Base-by-base conservation (phyloP, 116 monocot species). In the Zostera marina region DNA sequence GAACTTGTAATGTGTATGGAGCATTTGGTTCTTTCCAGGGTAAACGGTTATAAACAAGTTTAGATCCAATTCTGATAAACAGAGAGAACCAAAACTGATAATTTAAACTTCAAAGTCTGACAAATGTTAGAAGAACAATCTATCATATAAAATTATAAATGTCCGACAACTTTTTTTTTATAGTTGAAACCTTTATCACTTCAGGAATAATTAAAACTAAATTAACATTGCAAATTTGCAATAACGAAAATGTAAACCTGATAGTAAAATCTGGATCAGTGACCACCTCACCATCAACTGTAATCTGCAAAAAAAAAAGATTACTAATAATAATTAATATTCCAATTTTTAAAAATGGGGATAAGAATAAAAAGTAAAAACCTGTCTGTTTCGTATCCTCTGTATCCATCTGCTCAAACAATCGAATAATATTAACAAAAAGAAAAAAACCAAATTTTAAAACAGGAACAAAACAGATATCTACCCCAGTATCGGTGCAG, bases 1-100 rank as follows among this genome's bases (percentile, higher is more conserved):
- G 80, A 67, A 96, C 82, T 54, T 89, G 69, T 0, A 96, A 60
- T 21, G 74, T 26, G 60, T 81, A 73, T 0, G 85, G 90, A 20
- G 76, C 75, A 68, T 60, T 11, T 3, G 83, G 79, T 56, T 98
- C 90, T 53, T 73, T 70, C 90, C 98, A 98, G 16, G 98, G 85
- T 14, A 82, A 32, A 32, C 90, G 85, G 15, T 73, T 75, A 63
- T 98, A 98, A 11, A 98, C 80, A n/a, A 98, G 60, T 68, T 65
- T 61, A 22, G 78, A 82, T 53, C 83, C 90, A 49, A 65, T 64
- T 51, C 89, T 96, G 64, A 44, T 63, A 11, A 59, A 43, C 7
- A 16, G 13, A 42, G 44, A 42, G 39, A 40, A 56, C 13, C 12
- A 8, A 7, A 56, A 14, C 15, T 56, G 39, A 56, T 5, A 56